These are phyloP conservation scores for Wickerhamomyces tratensis DNA, from an alignment of 805 yeast genomes.

Conservation along the genomic window DNA sequence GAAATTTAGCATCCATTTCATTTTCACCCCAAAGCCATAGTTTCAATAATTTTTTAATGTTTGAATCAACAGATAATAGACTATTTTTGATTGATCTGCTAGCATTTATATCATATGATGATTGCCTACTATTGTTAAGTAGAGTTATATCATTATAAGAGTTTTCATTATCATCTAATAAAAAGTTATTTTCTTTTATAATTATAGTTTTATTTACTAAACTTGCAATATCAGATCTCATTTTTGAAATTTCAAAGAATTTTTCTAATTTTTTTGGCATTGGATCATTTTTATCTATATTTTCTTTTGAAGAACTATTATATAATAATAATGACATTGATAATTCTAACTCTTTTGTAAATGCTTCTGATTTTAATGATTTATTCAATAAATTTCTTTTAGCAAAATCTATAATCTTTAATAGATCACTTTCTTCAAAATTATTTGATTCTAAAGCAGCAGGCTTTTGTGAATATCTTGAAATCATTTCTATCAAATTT, in stretches of 20 bases:
- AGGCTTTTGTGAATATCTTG: slow-evolving; percentile 20
- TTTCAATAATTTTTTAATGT: slow-evolving; percentile 44
- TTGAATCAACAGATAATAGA: slow-evolving; percentile 12
- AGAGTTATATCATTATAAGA: not conserved
- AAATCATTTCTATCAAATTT: slow-evolving; percentile 72
- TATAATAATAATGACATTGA: slow-evolving; percentile 73
- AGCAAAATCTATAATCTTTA: slow-evolving; percentile 47
- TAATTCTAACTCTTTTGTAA: slow-evolving; percentile 65
- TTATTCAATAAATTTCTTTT: slow-evolving; percentile 52
- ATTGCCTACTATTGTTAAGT: too few relatives aligned
- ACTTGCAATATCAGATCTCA: slow-evolving; percentile 58
- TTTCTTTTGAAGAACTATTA: slow-evolving; percentile 21
- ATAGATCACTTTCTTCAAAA: slow-evolving; percentile 38
- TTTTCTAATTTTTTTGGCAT: slow-evolving; percentile 46
- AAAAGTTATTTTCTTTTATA: not conserved
- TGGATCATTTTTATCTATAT: slow-evolving; percentile 21
- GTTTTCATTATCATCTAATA: not conserved
- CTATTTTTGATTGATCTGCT: too few relatives aligned
- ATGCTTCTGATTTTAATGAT: slow-evolving; percentile 45
- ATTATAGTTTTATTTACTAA: slow-evolving; percentile 62
- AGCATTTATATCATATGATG: too few relatives aligned
- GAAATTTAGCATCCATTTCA: slow-evolving; percentile 26
- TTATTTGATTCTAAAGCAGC: slow-evolving; percentile 1
- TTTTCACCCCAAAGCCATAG: slow-evolving; percentile 61
- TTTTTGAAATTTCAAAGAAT: slow-evolving; percentile 42